These are phyloP conservation scores for Neocucurbitaria cava DNA, from an alignment of 2,329 filamentous ascomycete genomes.

Conservation along the genomic window DNA sequence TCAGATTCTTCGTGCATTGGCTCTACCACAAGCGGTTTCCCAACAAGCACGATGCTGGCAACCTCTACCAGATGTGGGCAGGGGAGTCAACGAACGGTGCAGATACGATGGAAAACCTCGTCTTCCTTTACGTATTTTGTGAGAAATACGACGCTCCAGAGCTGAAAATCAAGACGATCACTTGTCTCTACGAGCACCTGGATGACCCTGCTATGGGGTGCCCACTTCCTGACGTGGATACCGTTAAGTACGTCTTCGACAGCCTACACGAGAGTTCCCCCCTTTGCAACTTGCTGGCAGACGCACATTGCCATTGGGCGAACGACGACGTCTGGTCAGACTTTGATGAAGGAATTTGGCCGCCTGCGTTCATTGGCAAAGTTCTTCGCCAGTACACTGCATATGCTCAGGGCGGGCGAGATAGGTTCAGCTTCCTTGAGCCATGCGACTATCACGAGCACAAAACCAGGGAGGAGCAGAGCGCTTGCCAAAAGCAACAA, in stretches of 20 bases:
- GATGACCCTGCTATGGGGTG: neutral
- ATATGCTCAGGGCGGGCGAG: neutral
- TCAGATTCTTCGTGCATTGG: conserved; percentile 25
- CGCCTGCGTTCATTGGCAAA: neutral
- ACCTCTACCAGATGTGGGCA: neutral
- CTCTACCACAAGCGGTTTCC: conserved; percentile 17
- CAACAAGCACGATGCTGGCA: neutral
- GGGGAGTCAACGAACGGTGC: neutral
- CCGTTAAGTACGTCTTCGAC: neutral
- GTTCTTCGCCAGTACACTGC: neutral
- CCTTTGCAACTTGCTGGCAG: neutral
- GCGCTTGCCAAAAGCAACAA: neutral
- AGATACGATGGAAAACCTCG: neutral
- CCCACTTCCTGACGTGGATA: neutral
- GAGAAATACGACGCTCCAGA: conserved; percentile 5
- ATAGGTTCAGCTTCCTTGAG: neutral
- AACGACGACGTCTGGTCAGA: neutral
- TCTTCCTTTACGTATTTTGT: conserved; percentile 14
- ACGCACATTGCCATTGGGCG: neutral
- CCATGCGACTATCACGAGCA: neutral
- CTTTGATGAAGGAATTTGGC: neutral
- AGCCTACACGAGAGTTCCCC: neutral
- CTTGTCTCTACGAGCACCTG: neutral
- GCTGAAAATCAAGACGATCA: neutral
- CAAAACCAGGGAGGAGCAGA: neutral